Base-by-base conservation (phyloP, 495 filamentous ascomycete species). In the Pseudoneurospora amorphoporcata region DNA sequence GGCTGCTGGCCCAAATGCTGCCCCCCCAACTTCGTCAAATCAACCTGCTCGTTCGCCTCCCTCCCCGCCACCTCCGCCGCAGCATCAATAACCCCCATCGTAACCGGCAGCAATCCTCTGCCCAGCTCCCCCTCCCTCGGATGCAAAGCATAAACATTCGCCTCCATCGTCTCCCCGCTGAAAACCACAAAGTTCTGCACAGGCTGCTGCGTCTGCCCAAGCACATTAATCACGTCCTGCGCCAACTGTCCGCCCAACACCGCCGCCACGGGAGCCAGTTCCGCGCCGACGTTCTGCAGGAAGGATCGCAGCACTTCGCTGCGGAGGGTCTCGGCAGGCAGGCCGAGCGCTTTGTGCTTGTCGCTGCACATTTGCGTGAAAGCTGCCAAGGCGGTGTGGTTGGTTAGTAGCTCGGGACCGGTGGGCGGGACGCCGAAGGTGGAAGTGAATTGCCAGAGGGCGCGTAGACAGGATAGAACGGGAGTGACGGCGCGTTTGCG, bases 181-280 rank as follows among this genome's bases (percentile, higher is more conserved):
- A 98, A 97, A 12, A 98, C 83, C 41, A 97, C 85, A 77, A 98
- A 88, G 79, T 99, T 99, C 84, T 98, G 96, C 17, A 98, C 87
- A 3, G 95, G 95, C 80, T 98, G 95, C 82, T 98, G 93, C 53
- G 92, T 87, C 74, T 90, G 87, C 32, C 94, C 92, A 9, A 98
- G 87, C 42, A 98, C 94, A 74, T 98, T 98, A 81, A 99, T 98
- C 23, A 97, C 93, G 79, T 99, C 95, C 82, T 99, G 95, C 3
- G 95, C 94, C 5, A 99, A 84, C 77, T 92, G 88, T 1, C 94
- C 95, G 37, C 95, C 95, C 35, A 98, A 80, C 72, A 98, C 94
- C 0, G 95, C 95, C 2, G 94, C 90, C 12, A 96, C 92, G 32
- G 95, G 94, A 39, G 91, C 90, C 39, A 99, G 81, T 81, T 99